A percentile compares a stretch with the other conserved stretches of the same genome.
Conservation (phyloP, 306 rosid genomes). For the Vigna trinervia region DNA sequence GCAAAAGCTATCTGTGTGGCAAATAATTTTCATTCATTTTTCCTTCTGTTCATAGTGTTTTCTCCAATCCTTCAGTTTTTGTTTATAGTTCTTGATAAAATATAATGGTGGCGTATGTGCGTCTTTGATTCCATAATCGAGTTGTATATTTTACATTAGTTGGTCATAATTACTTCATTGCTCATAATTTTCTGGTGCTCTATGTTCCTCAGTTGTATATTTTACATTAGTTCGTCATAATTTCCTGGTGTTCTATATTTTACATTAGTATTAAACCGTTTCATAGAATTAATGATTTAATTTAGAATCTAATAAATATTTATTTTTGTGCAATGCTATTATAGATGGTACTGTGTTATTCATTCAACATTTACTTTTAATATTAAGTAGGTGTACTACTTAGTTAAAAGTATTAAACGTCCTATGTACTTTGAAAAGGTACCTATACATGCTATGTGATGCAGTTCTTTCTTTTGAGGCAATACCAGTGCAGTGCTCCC, state of each 20-base stretch:
- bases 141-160: conserved; percentile 25
- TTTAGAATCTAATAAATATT: too few relatives aligned
- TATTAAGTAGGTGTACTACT: too few relatives aligned
- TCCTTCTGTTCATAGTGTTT: not conserved
- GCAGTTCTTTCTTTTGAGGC: not conserved
- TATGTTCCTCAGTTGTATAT: conserved; percentile 56
- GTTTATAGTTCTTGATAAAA: not conserved
- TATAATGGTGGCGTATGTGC: not conserved
- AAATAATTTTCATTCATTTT: not conserved
- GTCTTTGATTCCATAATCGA: conserved; percentile 25
- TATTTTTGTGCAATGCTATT: too few relatives aligned
- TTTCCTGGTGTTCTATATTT: too few relatives aligned
- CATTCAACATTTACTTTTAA: too few relatives aligned
- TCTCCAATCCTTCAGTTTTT: not conserved
- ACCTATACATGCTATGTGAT: not conserved
- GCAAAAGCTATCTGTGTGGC: conserved; percentile 1
- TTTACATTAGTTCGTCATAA: too few relatives aligned
- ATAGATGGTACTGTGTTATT: too few relatives aligned
- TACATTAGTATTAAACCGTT: too few relatives aligned
- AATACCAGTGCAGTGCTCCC: not conserved
- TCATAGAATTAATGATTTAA: too few relatives aligned
- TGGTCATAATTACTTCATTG: conserved; percentile 32
- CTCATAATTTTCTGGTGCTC: conserved; percentile 35
- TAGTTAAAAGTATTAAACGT: not conserved
- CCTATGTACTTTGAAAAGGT: not conserved